Evolutionary conservation across 805 yeast species (phyloP).

Genomic region (Candida bentonensis): DNA sequence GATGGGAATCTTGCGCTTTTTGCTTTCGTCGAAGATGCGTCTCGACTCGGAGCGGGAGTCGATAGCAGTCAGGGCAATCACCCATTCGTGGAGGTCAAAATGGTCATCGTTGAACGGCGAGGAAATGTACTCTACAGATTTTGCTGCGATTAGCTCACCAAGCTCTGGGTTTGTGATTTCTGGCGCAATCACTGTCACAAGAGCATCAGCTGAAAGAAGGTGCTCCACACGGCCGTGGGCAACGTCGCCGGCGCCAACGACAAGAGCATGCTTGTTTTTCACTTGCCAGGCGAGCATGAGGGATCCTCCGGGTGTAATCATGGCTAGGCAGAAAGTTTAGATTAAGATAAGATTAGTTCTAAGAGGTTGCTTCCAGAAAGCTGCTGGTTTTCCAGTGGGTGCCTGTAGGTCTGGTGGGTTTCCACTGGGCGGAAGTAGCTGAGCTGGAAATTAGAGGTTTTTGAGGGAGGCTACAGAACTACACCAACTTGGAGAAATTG

Average conservation of each 20-base stretch:
- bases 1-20: constrained; percentile 37
- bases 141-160: constrained; percentile 26
- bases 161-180: constrained; percentile 32
- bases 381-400: no score
- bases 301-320: background rate
- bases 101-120: constrained; percentile 10
- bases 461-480: no score
- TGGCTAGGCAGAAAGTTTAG: background rate
- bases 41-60: constrained; percentile 52
- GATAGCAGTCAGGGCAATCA: constrained; percentile 58
- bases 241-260: constrained; percentile 58
- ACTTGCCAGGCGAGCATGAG: constrained; percentile 11
- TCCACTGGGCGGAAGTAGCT: no score
- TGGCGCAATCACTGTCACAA: constrained; percentile 49
- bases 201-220: constrained; percentile 55
- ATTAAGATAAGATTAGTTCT: no score
- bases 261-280: constrained; percentile 43
- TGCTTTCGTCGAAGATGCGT: constrained; percentile 38
- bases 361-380: no score
- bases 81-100: constrained; percentile 31
- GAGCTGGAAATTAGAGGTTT: no score
- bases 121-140: constrained; percentile 6
- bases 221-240: constrained; percentile 59
- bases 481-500: no score
- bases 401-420: no score